Percentiles rank a stretch among this genome's conserved stretches.
phyloP scores from a whole-genome alignment of 2,329 filamentous ascomycete species.

The Talaromyces sp. region DNA sequence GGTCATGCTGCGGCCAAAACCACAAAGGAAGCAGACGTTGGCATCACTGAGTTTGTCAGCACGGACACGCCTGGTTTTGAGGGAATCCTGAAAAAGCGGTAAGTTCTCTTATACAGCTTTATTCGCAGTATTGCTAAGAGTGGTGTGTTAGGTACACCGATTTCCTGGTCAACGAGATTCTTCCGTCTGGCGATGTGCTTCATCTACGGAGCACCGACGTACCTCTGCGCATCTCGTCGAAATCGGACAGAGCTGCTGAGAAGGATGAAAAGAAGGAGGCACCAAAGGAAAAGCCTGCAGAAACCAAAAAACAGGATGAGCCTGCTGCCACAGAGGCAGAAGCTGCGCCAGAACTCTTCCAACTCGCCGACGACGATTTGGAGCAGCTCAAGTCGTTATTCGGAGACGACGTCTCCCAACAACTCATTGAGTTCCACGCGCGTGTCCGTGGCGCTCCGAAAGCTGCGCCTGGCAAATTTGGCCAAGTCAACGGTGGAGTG shows the following conservation, averaged over 20 bases:
- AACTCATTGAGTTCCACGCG: constrained; percentile 52
- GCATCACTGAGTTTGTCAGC: constrained; percentile 60
- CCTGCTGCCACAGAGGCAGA: constrained; percentile 6
- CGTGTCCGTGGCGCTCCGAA: constrained; percentile 49
- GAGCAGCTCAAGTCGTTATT: constrained; percentile 43
- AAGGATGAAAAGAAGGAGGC: constrained; percentile 1
- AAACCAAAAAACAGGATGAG: constrained; percentile 6
- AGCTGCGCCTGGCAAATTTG: constrained; percentile 52
- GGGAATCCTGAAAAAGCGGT: constrained; percentile 64
- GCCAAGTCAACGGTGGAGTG: constrained; percentile 46
- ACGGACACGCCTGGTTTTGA: constrained; percentile 53
- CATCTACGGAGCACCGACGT: constrained; percentile 55
- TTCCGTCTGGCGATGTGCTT: constrained; percentile 66
- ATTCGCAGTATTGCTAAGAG: background rate
- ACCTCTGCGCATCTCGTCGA: constrained; percentile 15
- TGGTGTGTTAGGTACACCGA: constrained; percentile 66
- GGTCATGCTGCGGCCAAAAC: background rate
- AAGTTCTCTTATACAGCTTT: background rate
- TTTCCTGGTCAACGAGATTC: constrained; percentile 87
- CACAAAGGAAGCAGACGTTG: constrained; percentile 43
- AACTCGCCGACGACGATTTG: constrained; percentile 41
- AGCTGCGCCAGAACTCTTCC: constrained; percentile 18
- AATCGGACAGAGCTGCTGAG: background rate
- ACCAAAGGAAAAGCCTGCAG: background rate
- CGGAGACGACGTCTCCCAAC: constrained; percentile 42